phyloP scores from a whole-genome alignment of 169 alveolate genomes.

The Eimeria zaria region DNA sequence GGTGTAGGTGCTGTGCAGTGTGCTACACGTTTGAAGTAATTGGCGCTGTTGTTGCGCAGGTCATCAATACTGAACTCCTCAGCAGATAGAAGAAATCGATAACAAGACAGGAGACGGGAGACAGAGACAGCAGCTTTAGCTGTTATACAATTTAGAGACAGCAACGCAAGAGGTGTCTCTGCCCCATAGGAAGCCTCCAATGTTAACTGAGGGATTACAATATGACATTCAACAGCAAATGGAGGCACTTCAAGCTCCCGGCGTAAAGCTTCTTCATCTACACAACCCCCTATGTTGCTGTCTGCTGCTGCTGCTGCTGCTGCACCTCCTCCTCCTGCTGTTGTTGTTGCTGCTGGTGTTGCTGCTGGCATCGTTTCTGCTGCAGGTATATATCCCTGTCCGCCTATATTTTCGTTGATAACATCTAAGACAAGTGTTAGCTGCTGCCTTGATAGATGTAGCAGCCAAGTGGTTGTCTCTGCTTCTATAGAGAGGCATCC shows the following conservation, averaged over 20 bases:
- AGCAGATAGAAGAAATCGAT: conserved; percentile 71
- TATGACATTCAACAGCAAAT: conserved; percentile 19
- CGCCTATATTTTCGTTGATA: conserved; percentile 82
- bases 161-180: conserved; percentile 75
- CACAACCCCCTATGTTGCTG: not conserved
- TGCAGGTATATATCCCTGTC: conserved; percentile 76
- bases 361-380: conserved; percentile 12
- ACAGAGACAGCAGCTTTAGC: conserved; percentile 79
- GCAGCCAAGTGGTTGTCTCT: conserved; percentile 77
- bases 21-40: conserved; percentile 76
- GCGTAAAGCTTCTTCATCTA: conserved; percentile 25
- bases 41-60: conserved; percentile 82
- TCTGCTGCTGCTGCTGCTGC: conserved; percentile 14
- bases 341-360: not conserved
- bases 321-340: too few species aligned
- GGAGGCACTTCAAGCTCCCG: conserved; percentile 71
- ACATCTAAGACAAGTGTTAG: conserved; percentile 81
- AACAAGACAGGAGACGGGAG: conserved; percentile 82
- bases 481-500: conserved; percentile 17
- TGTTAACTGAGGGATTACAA: conserved; percentile 51
- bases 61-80: conserved; percentile 85
- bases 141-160: conserved; percentile 37
- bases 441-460: conserved; percentile 76
- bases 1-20: conserved; percentile 73
- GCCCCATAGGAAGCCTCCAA: conserved; percentile 72